Evolutionary conservation across 768 basidiomycete species (phyloP), one percentile per base, ranked within the genome.

Genomic region (Trametes gibbosa): DNA sequence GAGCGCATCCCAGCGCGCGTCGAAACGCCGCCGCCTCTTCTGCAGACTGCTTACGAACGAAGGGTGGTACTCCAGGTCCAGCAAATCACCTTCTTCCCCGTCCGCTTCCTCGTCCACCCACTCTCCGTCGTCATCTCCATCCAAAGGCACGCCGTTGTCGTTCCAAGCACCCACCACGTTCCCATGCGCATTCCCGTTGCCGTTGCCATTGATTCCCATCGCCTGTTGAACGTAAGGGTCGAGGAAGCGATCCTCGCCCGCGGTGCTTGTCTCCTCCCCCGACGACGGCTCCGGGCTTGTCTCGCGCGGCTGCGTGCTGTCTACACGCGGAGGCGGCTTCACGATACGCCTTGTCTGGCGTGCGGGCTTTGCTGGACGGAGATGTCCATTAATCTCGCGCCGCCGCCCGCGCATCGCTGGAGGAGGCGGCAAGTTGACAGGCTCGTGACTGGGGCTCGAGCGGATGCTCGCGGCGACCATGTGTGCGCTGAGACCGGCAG

Each of bases 301-400:
- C 63, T 92, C 90, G 41, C 89, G 75, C 7, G 90, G 89, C 65
- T 91, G 89, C 0, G 90, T 92, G 65, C 89, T 91, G 65, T 90
- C 87, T 17, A 92, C 90, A 13, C 90, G 78, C 10, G 87, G 89
- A 1, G 90, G 90, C 1, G 85, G 86, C 67, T 84, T 84, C 35
- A 85, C 72, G 10, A 24, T 10, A 51, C 77, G 71, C 37, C 63
- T 58, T 24, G 54, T 51, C 32, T 47, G 58, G 12, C 58, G 51
- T 17, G 48, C 57, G 37, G 41, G 32, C 55, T 66, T 70, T 34
- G 70, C 69, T 13, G 50, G 24, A 12, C 75, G 70, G 19, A 79
- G 58, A 58, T 77, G 77, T 9, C 60, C 42, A 5, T 76, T 74
- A 37, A 67, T 70, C 60, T 80, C 78, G 17, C 75, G 76, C 46